These are phyloP conservation scores for Beauveria varroae DNA, from an alignment of 2,329 filamentous ascomycete species.

Conservation along the genomic window DNA sequence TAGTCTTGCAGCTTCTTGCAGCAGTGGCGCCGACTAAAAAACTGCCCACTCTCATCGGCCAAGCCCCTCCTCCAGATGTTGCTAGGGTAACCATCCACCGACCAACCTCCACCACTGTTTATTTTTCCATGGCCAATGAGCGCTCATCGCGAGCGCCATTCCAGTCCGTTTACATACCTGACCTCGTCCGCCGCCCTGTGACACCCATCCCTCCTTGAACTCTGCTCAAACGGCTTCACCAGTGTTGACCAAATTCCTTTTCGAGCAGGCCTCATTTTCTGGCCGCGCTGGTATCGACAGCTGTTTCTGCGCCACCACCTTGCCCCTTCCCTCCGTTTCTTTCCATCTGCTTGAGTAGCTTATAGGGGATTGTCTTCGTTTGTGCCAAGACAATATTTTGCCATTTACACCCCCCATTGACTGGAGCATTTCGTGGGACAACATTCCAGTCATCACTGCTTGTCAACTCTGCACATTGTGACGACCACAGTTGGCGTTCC, in stretches of 20 bases:
- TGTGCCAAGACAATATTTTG: neutral
- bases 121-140: slow-evolving; percentile 26
- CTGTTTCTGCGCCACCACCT: neutral
- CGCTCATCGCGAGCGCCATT: slow-evolving; percentile 11
- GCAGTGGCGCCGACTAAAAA: neutral
- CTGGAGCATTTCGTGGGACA: slow-evolving; percentile 16
- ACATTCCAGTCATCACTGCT: slow-evolving; percentile 22
- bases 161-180: slow-evolving; percentile 11
- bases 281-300: neutral
- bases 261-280: slow-evolving; percentile 10
- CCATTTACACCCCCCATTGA: slow-evolving; percentile 1
- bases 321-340: neutral
- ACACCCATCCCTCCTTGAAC: neutral
- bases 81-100: slow-evolving; percentile 21
- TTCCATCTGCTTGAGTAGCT: neutral
- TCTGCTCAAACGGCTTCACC: slow-evolving; percentile 5
- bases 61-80: slow-evolving; percentile 13
- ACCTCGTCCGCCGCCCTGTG: slow-evolving; percentile 6
- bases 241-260: neutral
- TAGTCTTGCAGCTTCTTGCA: neutral
- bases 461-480: slow-evolving; percentile 10
- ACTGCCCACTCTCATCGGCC: neutral
- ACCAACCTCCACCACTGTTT: slow-evolving; percentile 20
- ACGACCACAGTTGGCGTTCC: slow-evolving; percentile 20
- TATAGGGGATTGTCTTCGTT: neutral